Base-by-base conservation (phyloP, 306 rosid species). In the Prunus armeniaca region DNA sequence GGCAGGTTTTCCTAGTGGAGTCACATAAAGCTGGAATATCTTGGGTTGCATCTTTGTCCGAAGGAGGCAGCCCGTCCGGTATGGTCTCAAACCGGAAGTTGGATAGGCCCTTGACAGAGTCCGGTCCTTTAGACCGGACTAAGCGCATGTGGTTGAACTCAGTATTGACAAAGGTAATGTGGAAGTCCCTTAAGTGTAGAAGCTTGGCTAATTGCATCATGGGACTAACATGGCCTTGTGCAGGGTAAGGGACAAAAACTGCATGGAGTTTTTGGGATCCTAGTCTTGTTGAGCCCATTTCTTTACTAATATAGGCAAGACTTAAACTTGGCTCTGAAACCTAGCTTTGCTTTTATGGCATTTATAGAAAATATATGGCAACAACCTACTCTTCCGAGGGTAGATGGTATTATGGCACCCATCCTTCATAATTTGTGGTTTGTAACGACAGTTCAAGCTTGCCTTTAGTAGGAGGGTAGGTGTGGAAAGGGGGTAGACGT, bases 221-320 rank as follows among this genome's bases (percentile, higher is more conserved):
- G 60, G 80, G 80, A 62, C 14, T 76, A 0, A 81, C 52, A 64
- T 81, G 84, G 67, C 84, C 80, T 70, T 76, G 80, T 28, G 84
- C 15, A 20, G 84, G 84, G 38, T 0, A 62, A 12, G 84, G 80
- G 18, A 71, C 11, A 62, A 50, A 34, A 3, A 78, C 65, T 47
- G 70, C 82, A 38, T 78, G 82, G 14, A 52, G 58, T 22, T 78
- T 76, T 17, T 24, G 18, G 45, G 28, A 2, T 32, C 47, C 66
- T 24, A 9, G 18, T 41, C n/a, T 27, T 10, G 17, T 7, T 52
- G 54, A 41, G 17, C 14, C 12, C 79, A 76, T 75, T 9, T 75
- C 9, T n/a, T 64, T 12, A 15, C 18, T 17, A 41, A 32, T 19
- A 20, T 3, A 54, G 8, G 75, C 12, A 54, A 25, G 43, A 25